Base-by-base conservation (phyloP, 495 filamentous ascomycete species). In the Monascus purpureus region DNA sequence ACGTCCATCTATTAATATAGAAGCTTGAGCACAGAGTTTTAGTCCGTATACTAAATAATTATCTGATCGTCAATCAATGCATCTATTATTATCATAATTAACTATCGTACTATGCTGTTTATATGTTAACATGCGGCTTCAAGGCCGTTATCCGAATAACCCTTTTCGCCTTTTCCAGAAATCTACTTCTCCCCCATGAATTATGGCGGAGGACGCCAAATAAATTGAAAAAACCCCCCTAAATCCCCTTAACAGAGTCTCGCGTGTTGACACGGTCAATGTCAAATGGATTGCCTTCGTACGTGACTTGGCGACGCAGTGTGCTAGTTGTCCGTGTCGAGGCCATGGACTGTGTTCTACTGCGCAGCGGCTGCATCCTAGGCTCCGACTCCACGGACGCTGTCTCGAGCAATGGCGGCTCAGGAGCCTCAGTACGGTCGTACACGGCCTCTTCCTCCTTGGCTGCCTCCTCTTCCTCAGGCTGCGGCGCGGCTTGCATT, bases 221-320 rank as follows among this genome's bases (percentile, higher is more conserved):
- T n/a, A n/a, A n/a, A n/a, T n/a, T n/a, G n/a, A n/a, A n/a, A n/a
- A n/a, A n/a, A n/a, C n/a, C n/a, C n/a, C n/a, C n/a, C n/a, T n/a
- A n/a, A n/a, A n/a, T n/a, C n/a, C 20, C n/a, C 16, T 58, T 59
- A 44, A 63, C 60, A 8, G 59, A 63, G 17, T 65, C 57, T 13
- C 42, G 51, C 8, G 61, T 63, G 44, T 65, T 48, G 32, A 65
- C 59, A 17, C 57, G 57, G 34, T 65, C 61, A 43, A 63, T 43
- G 31, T 57, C 55, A 40, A 59, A 65, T 1, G 61, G 59, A 32
- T 61, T 63, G 13, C 52, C 61, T 8, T 65, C 61, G 19, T 65
- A 65, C 8, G 53, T 43, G 12, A 49, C 47, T 15, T 36, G 25
- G 13, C 46, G 50, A 15, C 45, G 38, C 27, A 47, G 18, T 17